phyloP scores from a whole-genome alignment of 495 filamentous ascomycete species.

The Penicillium cinerascens region DNA sequence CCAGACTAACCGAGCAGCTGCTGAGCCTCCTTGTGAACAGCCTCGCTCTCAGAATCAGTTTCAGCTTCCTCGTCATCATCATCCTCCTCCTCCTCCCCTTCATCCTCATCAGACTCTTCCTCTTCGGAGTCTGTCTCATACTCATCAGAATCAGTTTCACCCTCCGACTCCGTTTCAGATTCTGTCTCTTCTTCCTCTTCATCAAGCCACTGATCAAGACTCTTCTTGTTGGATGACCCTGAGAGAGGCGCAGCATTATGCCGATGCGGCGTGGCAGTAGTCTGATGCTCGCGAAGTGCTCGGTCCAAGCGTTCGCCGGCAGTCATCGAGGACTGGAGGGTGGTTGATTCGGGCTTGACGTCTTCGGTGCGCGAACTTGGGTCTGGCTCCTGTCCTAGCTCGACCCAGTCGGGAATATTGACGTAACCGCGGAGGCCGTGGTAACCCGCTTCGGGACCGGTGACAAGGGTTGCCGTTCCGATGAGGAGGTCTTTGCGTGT shows the following conservation, averaged over 20 bases:
- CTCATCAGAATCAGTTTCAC: slow-evolving; percentile 49
- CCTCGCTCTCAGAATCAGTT: slow-evolving; percentile 35
- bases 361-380: slow-evolving; percentile 59
- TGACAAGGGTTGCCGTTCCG: slow-evolving; percentile 78
- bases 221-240: slow-evolving; percentile 55
- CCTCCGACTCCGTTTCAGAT: slow-evolving; percentile 44
- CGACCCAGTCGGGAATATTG: slow-evolving; percentile 79
- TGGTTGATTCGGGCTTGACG: slow-evolving; percentile 25
- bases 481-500: slow-evolving; percentile 69
- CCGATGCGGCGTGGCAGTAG: slow-evolving; percentile 16
- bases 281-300: slow-evolving; percentile 43
- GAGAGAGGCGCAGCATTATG: slow-evolving; percentile 10
- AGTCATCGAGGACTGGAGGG: slow-evolving; percentile 39
- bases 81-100: slow-evolving; percentile 41
- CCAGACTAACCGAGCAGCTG: slow-evolving; percentile 15
- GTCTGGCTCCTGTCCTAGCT: slow-evolving; percentile 75
- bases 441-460: slow-evolving; percentile 69
- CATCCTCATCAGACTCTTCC: slow-evolving; percentile 42
- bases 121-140: slow-evolving; percentile 39
- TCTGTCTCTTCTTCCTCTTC: slow-evolving; percentile 46
- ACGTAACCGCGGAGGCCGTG: slow-evolving; percentile 74
- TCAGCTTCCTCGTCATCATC: slow-evolving; percentile 44
- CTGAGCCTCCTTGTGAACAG: slow-evolving; percentile 21
- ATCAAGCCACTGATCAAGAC: slow-evolving; percentile 83
- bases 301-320: slow-evolving; percentile 65